Evolutionary conservation across 805 yeast species (phyloP).

Genomic region (Jamesozyma jinghongensis): DNA sequence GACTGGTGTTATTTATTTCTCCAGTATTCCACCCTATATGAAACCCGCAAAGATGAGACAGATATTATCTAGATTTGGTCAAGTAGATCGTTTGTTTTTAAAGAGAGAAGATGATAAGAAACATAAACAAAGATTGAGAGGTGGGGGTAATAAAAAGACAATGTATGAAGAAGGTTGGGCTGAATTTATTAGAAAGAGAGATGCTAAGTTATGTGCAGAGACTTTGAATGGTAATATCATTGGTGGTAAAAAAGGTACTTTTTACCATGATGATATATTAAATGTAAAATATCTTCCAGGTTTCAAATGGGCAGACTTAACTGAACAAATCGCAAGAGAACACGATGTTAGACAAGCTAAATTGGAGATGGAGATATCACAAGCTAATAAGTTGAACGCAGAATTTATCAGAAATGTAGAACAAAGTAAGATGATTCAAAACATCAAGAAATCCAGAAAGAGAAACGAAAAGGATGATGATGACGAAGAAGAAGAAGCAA

Average conservation of each 20-base stretch:
- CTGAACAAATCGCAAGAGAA: slow-evolving; percentile 87
- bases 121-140: slow-evolving; percentile 59
- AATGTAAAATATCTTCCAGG: slow-evolving; percentile 83
- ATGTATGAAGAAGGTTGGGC: slow-evolving; percentile 96
- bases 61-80: slow-evolving; percentile 72
- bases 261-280: slow-evolving; percentile 88
- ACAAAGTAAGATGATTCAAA: slow-evolving; percentile 67
- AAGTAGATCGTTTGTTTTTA: slow-evolving; percentile 74
- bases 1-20: slow-evolving; percentile 89
- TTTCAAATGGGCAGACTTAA: slow-evolving; percentile 91
- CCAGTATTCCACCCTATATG: slow-evolving; percentile 94
- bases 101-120: slow-evolving; percentile 72
- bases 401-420: slow-evolving; percentile 78
- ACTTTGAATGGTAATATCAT: slow-evolving; percentile 81
- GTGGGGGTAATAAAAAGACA: slow-evolving; percentile 87
- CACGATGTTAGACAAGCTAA: slow-evolving; percentile 82
- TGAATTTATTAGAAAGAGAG: slow-evolving; percentile 72
- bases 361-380: slow-evolving; percentile 79
- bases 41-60: slow-evolving; percentile 86
- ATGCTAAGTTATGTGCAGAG: slow-evolving; percentile 80
- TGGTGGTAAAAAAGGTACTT: slow-evolving; percentile 87
- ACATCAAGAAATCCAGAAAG: slow-evolving; percentile 38
- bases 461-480: slow-evolving; percentile 18
- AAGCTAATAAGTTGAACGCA: slow-evolving; percentile 80
- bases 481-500: slow-evolving; percentile 18